Base-by-base conservation (phyloP, 2,329 filamentous ascomycete genomes). In the Fusarium domesticum region DNA sequence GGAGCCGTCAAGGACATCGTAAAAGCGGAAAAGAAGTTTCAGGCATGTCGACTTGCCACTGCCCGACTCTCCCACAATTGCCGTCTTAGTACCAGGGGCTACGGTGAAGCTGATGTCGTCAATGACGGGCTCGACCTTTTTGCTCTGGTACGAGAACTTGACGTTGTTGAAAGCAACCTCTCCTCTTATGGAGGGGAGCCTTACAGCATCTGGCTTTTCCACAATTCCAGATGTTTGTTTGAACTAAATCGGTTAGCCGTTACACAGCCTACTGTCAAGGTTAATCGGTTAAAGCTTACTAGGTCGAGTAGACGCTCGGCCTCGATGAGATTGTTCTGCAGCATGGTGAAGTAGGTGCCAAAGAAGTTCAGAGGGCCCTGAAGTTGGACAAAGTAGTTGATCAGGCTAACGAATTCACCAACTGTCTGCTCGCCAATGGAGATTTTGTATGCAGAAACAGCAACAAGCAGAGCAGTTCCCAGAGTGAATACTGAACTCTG, bases 401-500 rank as follows among this genome's bases (percentile, higher is more conserved):
- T 70, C 12, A 82, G 59, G 18, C 68, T 68, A 16, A 81, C 77
- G 45, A 84, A 84, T 38, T 76, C 72, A 45, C 78, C 74, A 14
- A 82, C 77, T 3, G 67, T 69, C 45, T 75, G 71, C 47, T 76
- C 64, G 8, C 73, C 73, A 6, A 70, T 73, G 1, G 78, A 78
- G 35, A 84, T 79, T 57, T 83, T 80, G 58, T 80, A 83, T 1
- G 80, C 80, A 3, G 78, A 80, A 20, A 84, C 75, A 48, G 75
- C 78, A 48, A 80, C 80, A 1, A 79, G 75, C n/a, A 82, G 62
- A 14, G 81, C 74, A 4, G 82, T 72, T 8, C 79, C 80, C 4
- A 81, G 53, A 57, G 79, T 80, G 56, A 84, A 83, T n/a, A 83
- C 75, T 40, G 80, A 73, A 60, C 80, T 83, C 51, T 84, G 80